Evolutionary conservation across 2,329 filamentous ascomycete species (phyloP).

Genomic region (Neonectria coccinea): DNA sequence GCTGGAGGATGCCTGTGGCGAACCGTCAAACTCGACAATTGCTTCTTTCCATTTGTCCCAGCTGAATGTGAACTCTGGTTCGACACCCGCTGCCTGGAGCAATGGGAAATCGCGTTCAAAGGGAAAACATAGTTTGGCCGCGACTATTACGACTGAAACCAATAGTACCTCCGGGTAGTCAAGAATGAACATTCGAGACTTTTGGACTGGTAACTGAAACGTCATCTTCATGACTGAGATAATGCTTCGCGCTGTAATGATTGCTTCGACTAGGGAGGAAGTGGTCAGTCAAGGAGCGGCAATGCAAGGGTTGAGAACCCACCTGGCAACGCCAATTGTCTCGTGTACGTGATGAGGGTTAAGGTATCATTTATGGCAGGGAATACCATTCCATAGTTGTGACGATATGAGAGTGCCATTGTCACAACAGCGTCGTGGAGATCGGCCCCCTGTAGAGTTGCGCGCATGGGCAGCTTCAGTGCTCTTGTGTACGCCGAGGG

Average conservation of each 20-base stretch:
- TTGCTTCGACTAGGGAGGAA: constrained; percentile 63
- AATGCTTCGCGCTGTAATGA: constrained; percentile 59
- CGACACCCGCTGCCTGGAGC: constrained; percentile 25
- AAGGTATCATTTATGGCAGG: constrained; percentile 79
- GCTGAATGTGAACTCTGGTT: constrained; percentile 60
- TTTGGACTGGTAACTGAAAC: constrained; percentile 62
- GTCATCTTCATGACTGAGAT: constrained; percentile 62
- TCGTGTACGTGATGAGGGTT: constrained; percentile 76
- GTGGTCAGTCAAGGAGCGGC: constrained; percentile 41
- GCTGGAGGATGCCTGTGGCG: constrained; percentile 23
- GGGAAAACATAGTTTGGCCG: constrained; percentile 83
- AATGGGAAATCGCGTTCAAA: constrained; percentile 69
- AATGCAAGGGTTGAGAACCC: constrained; percentile 44
- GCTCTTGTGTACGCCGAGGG: constrained; percentile 70
- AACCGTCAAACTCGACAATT: constrained; percentile 50
- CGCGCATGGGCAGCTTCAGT: constrained; percentile 63
- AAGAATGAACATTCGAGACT: constrained; percentile 59
- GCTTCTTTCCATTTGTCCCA: constrained; percentile 77
- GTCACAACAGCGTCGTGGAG: constrained; percentile 75
- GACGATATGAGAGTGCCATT: constrained; percentile 71
- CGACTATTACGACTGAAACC: constrained; percentile 76
- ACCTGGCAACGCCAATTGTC: constrained; percentile 81
- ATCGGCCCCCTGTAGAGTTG: constrained; percentile 61
- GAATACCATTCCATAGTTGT: constrained; percentile 76
- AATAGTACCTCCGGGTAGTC: constrained; percentile 82